Conservation (phyloP, 192 early-diverging fungal species). For the Rhizophagus clarus region DNA sequence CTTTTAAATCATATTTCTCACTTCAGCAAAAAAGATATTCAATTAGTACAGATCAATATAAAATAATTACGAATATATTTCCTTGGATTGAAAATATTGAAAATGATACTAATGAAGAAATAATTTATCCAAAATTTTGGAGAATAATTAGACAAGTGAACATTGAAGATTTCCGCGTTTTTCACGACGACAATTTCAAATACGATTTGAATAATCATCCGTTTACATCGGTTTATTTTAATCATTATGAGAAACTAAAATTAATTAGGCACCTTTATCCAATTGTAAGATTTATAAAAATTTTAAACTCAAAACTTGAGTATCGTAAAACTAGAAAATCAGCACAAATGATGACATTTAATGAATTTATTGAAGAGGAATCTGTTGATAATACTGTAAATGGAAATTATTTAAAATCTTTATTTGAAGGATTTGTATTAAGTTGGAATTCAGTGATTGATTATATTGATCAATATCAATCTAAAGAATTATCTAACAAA, state of each 20-base stretch:
- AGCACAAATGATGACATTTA: not conserved
- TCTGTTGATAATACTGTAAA: not conserved
- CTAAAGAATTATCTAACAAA: not conserved
- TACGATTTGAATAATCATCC: not conserved
- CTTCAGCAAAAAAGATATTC: not conserved
- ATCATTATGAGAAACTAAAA: constrained; percentile 8
- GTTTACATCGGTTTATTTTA: constrained; percentile 23
- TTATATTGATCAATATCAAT: not conserved
- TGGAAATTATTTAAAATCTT: not conserved
- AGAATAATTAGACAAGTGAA: not conserved
- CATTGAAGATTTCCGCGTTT: not conserved
- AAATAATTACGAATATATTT: not conserved
- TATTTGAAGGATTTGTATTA: not conserved
- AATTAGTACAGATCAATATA: not conserved
- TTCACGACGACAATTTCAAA: not conserved
- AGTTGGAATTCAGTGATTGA: not conserved
- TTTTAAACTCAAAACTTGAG: not conserved
- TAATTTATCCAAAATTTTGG: constrained; percentile 1
- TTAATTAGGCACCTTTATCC: constrained; percentile 8
- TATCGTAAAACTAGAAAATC: constrained; percentile 10
- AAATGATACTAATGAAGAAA: not conserved
- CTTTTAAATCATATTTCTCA: not conserved
- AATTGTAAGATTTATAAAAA: constrained; percentile 26
- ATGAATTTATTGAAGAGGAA: not conserved
- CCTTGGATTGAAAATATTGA: not conserved